Evolutionary conservation across 345 rosid genomes (phyloP).

Genomic region (Eucalyptus decipiens): DNA sequence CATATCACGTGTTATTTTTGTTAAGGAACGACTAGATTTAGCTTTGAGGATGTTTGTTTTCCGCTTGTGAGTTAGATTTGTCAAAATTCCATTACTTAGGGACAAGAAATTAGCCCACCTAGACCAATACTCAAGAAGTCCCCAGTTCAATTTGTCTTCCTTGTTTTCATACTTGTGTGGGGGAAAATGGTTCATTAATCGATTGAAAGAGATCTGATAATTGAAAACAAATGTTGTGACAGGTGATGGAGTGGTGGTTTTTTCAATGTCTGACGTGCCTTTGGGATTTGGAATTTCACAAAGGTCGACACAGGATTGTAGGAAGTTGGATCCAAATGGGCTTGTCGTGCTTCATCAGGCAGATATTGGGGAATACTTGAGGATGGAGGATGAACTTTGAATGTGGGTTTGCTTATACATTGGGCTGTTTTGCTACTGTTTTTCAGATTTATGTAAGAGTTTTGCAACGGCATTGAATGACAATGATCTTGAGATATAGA

Average conservation of each 20-base stretch:
- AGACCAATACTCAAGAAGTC: not conserved
- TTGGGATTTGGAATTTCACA: slow-evolving; percentile 82
- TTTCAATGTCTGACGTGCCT: slow-evolving; percentile 81
- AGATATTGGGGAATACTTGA: slow-evolving; percentile 84
- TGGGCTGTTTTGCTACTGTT: not conserved
- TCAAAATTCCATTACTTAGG: not conserved
- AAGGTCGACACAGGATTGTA: slow-evolving; percentile 73
- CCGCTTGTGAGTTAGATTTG: not conserved
- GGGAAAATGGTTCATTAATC: not conserved
- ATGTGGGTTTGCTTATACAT: not conserved
- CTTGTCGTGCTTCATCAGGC: slow-evolving; percentile 78
- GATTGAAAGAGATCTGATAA: not conserved
- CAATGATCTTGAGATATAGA: not conserved
- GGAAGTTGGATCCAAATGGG: slow-evolving; percentile 82
- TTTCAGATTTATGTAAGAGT: not conserved
- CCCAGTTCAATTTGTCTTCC: not conserved
- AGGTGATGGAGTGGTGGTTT: slow-evolving; percentile 85
- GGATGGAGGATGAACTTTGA: slow-evolving; percentile 89
- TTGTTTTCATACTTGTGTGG: not conserved
- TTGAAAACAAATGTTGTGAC: slow-evolving; percentile 1
- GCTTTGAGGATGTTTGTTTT: not conserved
- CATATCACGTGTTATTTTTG: not conserved
- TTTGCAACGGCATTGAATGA: not conserved
- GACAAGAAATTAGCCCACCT: not conserved
- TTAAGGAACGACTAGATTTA: not conserved